phyloP scores from a whole-genome alignment of 352 stramenopile species.

The Elongisporangium undulatum region DNA sequence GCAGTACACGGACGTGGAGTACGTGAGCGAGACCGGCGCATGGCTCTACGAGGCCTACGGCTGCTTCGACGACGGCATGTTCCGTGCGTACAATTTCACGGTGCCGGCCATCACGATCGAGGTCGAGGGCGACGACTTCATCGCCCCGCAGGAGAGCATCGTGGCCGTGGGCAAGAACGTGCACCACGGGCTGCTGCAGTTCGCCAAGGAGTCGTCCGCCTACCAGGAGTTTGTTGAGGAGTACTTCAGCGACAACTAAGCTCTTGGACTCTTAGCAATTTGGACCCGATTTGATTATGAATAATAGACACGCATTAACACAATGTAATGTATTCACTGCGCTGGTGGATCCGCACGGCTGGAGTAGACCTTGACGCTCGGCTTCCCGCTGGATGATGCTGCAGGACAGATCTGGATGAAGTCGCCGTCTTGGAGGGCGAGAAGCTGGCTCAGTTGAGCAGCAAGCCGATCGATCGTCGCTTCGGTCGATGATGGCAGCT shows the following conservation, averaged over 20 bases:
- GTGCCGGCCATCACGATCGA: conserved; percentile 67
- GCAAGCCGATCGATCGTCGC: too few species aligned
- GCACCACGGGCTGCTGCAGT: conserved; percentile 50
- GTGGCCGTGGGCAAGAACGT: conserved; percentile 46
- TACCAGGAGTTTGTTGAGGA: conserved; percentile 42
- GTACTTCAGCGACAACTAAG: conserved; percentile 6
- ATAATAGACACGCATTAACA: conserved; percentile 2
- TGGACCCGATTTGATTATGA: conserved; percentile 1
- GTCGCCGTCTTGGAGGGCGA: too few species aligned
- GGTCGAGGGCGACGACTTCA: conserved; percentile 64
- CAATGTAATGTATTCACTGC: too few species aligned
- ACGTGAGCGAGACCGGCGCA: conserved; percentile 46
- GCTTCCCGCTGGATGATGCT: too few species aligned
- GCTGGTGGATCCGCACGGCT: too few species aligned
- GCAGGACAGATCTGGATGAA: too few species aligned
- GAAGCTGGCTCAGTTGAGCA: too few species aligned
- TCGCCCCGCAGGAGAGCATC: conserved; percentile 55
- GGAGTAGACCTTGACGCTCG: too few species aligned
- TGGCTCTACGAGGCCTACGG: conserved; percentile 65
- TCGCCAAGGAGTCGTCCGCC: conserved; percentile 39
- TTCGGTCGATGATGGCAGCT: too few species aligned
- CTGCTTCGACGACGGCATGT: conserved; percentile 66
- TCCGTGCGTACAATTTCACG: conserved; percentile 50
- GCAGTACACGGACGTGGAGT: conserved; percentile 18
- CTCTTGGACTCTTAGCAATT: conserved; percentile 6